Conservation (phyloP, 176 grass and related monocot genomes). For the Saccharum spontaneum region DNA sequence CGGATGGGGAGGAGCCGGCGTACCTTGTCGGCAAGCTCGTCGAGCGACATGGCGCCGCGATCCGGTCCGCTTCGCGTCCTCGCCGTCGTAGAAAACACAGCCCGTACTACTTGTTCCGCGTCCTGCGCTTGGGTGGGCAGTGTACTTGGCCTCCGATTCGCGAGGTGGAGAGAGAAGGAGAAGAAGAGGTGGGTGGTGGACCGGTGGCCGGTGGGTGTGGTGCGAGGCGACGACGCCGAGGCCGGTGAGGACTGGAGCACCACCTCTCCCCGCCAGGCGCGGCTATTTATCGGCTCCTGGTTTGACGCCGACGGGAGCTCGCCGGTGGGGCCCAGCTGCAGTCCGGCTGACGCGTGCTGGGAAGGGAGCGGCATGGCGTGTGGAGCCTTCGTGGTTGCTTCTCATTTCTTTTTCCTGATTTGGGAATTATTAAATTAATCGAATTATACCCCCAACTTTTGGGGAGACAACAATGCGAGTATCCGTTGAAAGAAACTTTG, state of each 20-base stretch:
- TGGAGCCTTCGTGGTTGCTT: background rate
- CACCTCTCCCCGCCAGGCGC: background rate
- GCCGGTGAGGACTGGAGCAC: slow-evolving; percentile 13
- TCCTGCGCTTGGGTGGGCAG: background rate
- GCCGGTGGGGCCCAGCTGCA: background rate
- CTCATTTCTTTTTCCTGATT: background rate
- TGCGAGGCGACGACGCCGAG: slow-evolving; percentile 16
- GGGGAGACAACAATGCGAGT: background rate
- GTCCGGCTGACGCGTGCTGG: slow-evolving; percentile 1
- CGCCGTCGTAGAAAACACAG: background rate
- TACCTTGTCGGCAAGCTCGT: slow-evolving; percentile 54
- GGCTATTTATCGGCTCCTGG: slow-evolving; percentile 46
- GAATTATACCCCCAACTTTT: background rate
- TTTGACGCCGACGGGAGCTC: slow-evolving; percentile 10
- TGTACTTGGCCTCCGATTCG: slow-evolving; percentile 16
- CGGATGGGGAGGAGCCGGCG: background rate
- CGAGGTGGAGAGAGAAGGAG: background rate
- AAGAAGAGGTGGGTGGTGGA: slow-evolving; percentile 28
- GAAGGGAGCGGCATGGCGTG: background rate
- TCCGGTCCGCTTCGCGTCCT: slow-evolving; percentile 9
- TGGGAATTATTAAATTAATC: background rate
- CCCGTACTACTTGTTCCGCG: background rate
- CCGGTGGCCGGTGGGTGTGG: background rate
- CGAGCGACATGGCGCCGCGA: slow-evolving; percentile 51
- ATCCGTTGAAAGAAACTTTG: background rate